Evolutionary conservation across 1,139 yeast species (phyloP), one percentile per base, ranked within the genome.

Genomic region (Taphrina betulina): DNA sequence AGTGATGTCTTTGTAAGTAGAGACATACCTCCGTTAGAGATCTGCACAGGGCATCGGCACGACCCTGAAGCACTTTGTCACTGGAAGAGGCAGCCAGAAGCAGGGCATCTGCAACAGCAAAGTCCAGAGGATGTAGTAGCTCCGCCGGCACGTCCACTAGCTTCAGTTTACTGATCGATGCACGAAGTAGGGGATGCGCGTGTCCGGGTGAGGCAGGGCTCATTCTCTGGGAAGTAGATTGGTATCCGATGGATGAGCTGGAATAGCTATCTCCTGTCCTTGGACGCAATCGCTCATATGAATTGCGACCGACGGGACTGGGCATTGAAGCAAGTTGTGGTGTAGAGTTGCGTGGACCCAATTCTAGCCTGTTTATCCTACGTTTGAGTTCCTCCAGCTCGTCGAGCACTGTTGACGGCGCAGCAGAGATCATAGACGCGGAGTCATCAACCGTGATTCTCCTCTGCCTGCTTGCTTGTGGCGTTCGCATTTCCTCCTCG

Each of bases 21-120:
- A 34, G 26, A 16, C 45, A 50, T 17, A 50, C 31, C 3, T 24
- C 24, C 17, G 54, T 40, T 26, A 50, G 40, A 1, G 54, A 37
- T 16, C 40, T 12, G 24, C 54, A 38, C 5, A 50, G 40, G 10
- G 37, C 26, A 4, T 14, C 17, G 3, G 37, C 40, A 3, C 54
- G 54, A 31, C 5, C 37, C 14, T 17, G 38, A 12, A 24, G 34
- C 17, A 33, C 3, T 5, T 7, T n/a, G 4, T 38, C 40, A 5
- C 10, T 23, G 12, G 17, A 20, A 14, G 20, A n/a, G 20, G 22
- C 10, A 8, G 54, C 8, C 5, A 50, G 34, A n/a, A 29, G 38
- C 2, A 50, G 46, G 8, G 43, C 54, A 14, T 50, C 54, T 2
- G 46, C 8, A 5, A 41, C 41, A 3, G 36, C 54, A 22, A 50